A percentile compares a stretch with the other conserved stretches of the same genome.
Conservation (phyloP, 2,329 filamentous ascomycete species). For the Neospermospora avenae region DNA sequence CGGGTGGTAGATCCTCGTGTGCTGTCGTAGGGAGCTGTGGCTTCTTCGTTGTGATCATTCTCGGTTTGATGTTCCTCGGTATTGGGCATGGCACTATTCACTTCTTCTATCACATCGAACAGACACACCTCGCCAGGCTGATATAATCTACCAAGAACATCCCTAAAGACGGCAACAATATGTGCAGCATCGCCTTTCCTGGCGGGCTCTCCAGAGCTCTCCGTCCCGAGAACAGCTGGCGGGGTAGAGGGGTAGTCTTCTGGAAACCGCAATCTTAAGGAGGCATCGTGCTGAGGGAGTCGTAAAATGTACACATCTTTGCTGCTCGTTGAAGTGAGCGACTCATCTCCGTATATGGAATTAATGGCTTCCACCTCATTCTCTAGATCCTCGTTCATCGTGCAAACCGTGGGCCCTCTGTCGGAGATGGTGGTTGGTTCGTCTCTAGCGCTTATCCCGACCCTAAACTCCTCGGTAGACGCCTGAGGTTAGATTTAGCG, state of each 20-base stretch:
- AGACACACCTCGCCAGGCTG: constrained; percentile 75
- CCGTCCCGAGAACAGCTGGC: constrained; percentile 72
- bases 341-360: constrained; percentile 74
- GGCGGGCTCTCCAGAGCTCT: constrained; percentile 67
- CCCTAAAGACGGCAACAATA: constrained; percentile 65
- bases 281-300: constrained; percentile 57
- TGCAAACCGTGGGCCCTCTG: no score
- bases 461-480: no score
- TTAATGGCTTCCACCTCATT: constrained; percentile 82
- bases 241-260: constrained; percentile 69
- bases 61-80: neutral
- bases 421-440: no score
- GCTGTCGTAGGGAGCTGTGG: neutral
- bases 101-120: constrained; percentile 84
- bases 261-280: constrained; percentile 66
- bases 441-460: no score
- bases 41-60: neutral
- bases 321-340: constrained; percentile 46
- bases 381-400: constrained; percentile 44
- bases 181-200: constrained; percentile 69
- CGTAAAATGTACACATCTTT: constrained; percentile 56
- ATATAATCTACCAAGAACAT: constrained; percentile 66
- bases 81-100: constrained; percentile 39
- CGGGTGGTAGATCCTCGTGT: neutral
- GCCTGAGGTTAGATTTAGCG: no score